Percentiles rank a stretch among this genome's conserved stretches.
Conservation (phyloP, 2,329 filamentous ascomycete species). For the Ceratocystis ficicola region DNA sequence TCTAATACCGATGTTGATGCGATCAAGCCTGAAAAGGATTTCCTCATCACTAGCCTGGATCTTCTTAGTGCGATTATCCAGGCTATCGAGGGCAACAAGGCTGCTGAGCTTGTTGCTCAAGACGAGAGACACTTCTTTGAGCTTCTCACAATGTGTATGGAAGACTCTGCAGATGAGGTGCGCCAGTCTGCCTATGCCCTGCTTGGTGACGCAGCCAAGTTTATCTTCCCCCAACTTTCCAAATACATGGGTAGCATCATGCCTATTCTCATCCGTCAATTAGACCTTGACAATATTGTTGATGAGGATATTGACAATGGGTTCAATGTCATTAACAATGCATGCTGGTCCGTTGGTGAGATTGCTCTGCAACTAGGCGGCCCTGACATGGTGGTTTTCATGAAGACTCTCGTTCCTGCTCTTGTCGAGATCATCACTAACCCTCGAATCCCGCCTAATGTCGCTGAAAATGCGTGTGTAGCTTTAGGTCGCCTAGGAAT, state of each 20-base stretch:
- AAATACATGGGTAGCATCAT: slow-evolving; percentile 61
- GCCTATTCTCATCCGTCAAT: slow-evolving; percentile 71
- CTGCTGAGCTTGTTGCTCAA: slow-evolving; percentile 60
- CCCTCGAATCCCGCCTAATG: slow-evolving; percentile 69
- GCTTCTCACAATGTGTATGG: slow-evolving; percentile 81
- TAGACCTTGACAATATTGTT: slow-evolving; percentile 64
- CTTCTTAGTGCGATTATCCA: slow-evolving; percentile 88
- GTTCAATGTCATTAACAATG: slow-evolving; percentile 94
- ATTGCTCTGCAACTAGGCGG: slow-evolving; percentile 64
- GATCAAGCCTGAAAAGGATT: slow-evolving; percentile 88
- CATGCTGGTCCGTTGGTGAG: slow-evolving; percentile 92
- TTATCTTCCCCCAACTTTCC: slow-evolving; percentile 71
- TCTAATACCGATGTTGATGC: slow-evolving; percentile 54
- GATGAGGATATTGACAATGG: slow-evolving; percentile 73
- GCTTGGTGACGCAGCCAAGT: slow-evolving; percentile 87
- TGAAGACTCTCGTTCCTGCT: slow-evolving; percentile 62
- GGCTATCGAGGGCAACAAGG: slow-evolving; percentile 62
- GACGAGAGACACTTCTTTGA: slow-evolving; percentile 82
- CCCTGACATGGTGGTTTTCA: slow-evolving; percentile 62
- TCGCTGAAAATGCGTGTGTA: slow-evolving; percentile 89
- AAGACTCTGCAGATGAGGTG: slow-evolving; percentile 81
- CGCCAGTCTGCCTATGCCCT: slow-evolving; percentile 92
- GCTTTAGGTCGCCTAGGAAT: slow-evolving; percentile 79
- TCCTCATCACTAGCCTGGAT: slow-evolving; percentile 87
- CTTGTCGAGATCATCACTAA: slow-evolving; percentile 76